Evolutionary conservation across 176 grass and related monocot species (phyloP).

Genomic region (Bonia amplexicaulis): DNA sequence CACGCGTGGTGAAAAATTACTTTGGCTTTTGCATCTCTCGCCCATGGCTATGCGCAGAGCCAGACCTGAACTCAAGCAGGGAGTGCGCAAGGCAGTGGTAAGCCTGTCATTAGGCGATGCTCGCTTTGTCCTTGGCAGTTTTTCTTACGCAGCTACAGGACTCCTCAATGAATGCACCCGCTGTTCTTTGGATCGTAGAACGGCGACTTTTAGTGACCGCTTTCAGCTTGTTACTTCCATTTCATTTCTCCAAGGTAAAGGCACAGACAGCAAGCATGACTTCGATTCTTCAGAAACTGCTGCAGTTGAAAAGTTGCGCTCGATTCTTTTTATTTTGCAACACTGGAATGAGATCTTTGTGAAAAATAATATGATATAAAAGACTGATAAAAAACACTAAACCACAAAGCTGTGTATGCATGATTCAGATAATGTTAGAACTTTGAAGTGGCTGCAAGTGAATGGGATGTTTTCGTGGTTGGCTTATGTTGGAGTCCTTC

Average conservation of each 20-base stretch:
- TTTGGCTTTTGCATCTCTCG: neutral
- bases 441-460: neutral
- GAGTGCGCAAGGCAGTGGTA: neutral
- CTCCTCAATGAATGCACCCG: neutral
- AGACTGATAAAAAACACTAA: neutral
- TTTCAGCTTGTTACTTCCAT: neutral
- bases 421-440: neutral
- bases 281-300: neutral
- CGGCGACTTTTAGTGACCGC: neutral
- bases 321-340: neutral
- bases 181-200: neutral
- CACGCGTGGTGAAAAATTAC: neutral
- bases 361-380: neutral
- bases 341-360: neutral
- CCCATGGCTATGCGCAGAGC: neutral
- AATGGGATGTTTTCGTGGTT: neutral
- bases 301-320: neutral
- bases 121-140: neutral
- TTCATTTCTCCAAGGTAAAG: neutral
- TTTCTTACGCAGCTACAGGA: neutral
- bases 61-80: neutral
- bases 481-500: too few relatives aligned
- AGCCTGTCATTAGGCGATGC: neutral
- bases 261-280: neutral
- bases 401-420: neutral